phyloP scores from a whole-genome alignment of 2,329 filamentous ascomycete genomes.

The Sclerotinia minor region DNA sequence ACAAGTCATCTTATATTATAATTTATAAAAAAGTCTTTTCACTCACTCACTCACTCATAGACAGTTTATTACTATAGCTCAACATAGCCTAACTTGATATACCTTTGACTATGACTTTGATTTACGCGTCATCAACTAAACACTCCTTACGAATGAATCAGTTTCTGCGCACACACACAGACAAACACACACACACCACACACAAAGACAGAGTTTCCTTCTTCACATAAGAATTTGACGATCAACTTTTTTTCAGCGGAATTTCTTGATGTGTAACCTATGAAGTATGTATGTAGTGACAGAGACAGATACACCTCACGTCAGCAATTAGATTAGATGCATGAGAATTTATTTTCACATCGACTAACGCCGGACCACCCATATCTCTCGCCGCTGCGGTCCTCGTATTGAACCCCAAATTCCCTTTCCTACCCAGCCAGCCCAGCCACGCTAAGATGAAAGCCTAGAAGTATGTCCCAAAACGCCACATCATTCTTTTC shows the following conservation, averaged over 20 bases:
- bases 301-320: not conserved
- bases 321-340: conserved; percentile 5
- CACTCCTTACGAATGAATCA: no score
- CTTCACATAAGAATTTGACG: not conserved
- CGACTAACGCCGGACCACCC: not conserved
- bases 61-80: not conserved
- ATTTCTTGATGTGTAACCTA: not conserved
- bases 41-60: not conserved
- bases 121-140: no score
- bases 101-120: not conserved
- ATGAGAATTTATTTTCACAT: not conserved
- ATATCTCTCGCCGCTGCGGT: not conserved
- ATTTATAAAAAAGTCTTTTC: no score
- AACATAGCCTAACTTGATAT: no score
- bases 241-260: not conserved
- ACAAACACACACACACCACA: not conserved
- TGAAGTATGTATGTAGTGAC: not conserved
- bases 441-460: conserved; percentile 19
- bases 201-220: not conserved
- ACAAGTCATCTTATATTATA: no score
- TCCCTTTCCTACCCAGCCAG: conserved; percentile 6
- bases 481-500: conserved; percentile 18
- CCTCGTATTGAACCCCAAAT: conserved; percentile 10
- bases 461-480: conserved; percentile 15
- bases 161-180: not conserved